These are phyloP conservation scores for Pseudogymnoascus sp. DNA, from an alignment of 2,329 filamentous ascomycete genomes.

Conservation along the genomic window DNA sequence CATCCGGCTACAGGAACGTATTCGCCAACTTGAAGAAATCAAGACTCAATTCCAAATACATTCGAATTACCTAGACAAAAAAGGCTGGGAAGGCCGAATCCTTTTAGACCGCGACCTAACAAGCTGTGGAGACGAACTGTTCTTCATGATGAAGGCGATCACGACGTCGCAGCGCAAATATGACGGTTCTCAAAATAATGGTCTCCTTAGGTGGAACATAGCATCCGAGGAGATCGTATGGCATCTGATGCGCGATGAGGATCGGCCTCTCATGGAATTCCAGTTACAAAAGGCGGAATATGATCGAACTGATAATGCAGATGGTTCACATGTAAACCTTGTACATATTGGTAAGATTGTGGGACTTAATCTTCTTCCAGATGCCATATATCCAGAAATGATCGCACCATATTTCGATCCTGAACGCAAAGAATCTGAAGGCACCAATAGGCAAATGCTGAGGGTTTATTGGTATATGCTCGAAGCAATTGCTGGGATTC, in stretches of 20 bases:
- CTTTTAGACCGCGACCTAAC: constrained; percentile 83
- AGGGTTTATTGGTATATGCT: constrained; percentile 97
- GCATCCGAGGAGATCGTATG: constrained; percentile 93
- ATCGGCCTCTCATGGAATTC: constrained; percentile 83
- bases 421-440: constrained; percentile 40
- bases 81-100: constrained; percentile 85
- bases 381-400: constrained; percentile 93
- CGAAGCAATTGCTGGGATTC: constrained; percentile 94
- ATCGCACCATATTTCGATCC: constrained; percentile 79
- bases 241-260: constrained; percentile 83
- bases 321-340: constrained; percentile 90
- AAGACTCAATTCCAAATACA: constrained; percentile 94
- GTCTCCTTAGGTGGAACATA: constrained; percentile 83
- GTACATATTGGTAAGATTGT: constrained; percentile 82
- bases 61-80: constrained; percentile 73
- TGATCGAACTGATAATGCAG: constrained; percentile 90
- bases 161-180: constrained; percentile 88
- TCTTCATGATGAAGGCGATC: constrained; percentile 99
- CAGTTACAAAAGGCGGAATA: constrained; percentile 87
- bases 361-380: constrained; percentile 79
- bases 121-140: constrained; percentile 89
- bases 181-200: constrained; percentile 66
- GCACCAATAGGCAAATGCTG: constrained; percentile 72
- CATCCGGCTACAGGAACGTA: constrained; percentile 79
- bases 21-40: constrained; percentile 90